Evolutionary conservation across 257 asterid species (phyloP).

Genomic region (Salvia splendens): DNA sequence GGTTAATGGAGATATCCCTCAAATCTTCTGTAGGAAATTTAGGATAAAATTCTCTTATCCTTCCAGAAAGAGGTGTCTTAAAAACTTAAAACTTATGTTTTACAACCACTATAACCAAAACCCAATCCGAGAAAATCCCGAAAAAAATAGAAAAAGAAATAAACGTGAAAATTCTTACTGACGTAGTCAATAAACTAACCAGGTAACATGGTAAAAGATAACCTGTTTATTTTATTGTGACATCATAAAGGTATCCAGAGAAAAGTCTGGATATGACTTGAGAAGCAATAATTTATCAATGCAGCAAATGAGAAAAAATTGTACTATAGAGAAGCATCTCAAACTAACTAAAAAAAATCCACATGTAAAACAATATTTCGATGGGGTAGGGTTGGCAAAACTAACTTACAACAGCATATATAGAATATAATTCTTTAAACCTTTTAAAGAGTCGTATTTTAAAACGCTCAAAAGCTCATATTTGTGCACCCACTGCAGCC

Average conservation of each 20-base stretch:
- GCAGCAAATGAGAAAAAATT: not conserved
- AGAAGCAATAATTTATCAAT: not conserved
- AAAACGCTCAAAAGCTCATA: not conserved
- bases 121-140: not conserved
- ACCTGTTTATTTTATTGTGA: too few species aligned
- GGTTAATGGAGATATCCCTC: not conserved
- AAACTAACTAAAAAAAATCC: constrained; percentile 8
- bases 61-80: not conserved
- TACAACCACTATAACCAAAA: not conserved
- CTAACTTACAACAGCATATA: not conserved
- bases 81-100: not conserved
- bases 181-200: not conserved
- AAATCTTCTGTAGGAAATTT: not conserved
- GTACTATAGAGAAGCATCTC: constrained; percentile 14
- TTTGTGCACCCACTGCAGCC: constrained; percentile 7
- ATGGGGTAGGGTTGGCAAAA: not conserved
- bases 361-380: not conserved
- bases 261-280: not conserved
- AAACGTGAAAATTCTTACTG: not conserved
- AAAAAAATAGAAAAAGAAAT: not conserved
- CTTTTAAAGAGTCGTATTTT: not conserved
- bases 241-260: constrained; percentile 5
- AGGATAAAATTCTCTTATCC: constrained; percentile 3
- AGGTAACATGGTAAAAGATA: too few species aligned
- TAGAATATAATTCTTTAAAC: constrained; percentile 4